Evolutionary conservation across 768 basidiomycete genomes (phyloP), one percentile per base, ranked within the genome.

Genomic region (Termitomyces sp.): DNA sequence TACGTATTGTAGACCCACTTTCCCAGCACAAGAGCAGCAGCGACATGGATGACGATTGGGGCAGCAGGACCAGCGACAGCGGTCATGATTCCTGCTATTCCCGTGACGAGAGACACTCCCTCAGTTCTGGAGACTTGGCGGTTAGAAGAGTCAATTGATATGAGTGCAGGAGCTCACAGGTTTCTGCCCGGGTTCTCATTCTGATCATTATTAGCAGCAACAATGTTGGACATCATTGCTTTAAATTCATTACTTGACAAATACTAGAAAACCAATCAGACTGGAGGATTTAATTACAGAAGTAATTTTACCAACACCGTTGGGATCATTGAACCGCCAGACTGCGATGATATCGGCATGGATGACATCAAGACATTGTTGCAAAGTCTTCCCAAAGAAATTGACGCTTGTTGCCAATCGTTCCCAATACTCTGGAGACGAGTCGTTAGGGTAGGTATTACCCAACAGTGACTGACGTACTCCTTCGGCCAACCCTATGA

Each of bases 281-380:
- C 10, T n/a, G 7, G 24, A 51, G 34, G 32, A 18, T 27, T 10
- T 5, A 40, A 42, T 42, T 36, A n/a, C 16, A 40, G 51, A 27
- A 40, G 9, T 18, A 2, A 26, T 2, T 27, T 18, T 37, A 57
- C 65, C 14, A 22, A 64, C 68, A n/a, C 50, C 56, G 4, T 64
- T 26, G 4, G 65, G 65, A 56, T 70, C 68, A n/a, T 62, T 36
- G 50, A 71, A 66, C 22, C 62, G 60, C 69, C 69, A 71, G 43
- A 62, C 60, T 9, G 53, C 40, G 37, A 66, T 52, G 42, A 69
- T 69, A 27, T 71, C 69, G 13, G 57, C n/a, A 47, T 70, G 69
- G 18, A 70, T 65, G 0, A 61, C 60, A 45, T 59, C 60, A 7
- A 70, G 54, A 58, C 67, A 70, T 18, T 62, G 50, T 33, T 57